Evolutionary conservation across 148 eudicot genomes (phyloP).

Genomic region (Rhododendron ovatum): DNA sequence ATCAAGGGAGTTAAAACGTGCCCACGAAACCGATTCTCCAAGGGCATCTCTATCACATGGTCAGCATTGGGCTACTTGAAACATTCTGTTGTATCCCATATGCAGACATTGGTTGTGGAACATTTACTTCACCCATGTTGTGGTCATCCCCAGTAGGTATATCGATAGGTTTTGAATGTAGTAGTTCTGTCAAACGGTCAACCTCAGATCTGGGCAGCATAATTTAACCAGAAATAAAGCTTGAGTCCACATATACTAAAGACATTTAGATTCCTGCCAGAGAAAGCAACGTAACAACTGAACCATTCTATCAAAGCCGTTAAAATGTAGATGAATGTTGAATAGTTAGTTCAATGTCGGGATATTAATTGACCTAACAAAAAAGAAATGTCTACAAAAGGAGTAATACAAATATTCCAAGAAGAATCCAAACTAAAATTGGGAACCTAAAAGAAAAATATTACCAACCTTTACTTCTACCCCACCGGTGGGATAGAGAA

Average conservation of each 20-base stretch:
- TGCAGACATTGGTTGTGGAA: constrained; percentile 21
- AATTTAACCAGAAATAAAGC: constrained; percentile 1
- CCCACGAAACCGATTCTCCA: constrained; percentile 22
- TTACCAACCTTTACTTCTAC: background rate
- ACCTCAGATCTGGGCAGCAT: constrained; percentile 56
- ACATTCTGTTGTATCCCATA: constrained; percentile 18
- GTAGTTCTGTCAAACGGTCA: constrained; percentile 52
- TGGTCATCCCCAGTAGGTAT: constrained; percentile 22
- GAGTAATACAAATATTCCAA: background rate
- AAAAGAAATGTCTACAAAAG: background rate
- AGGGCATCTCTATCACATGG: constrained; percentile 19
- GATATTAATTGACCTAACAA: background rate
- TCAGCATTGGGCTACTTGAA: constrained; percentile 14
- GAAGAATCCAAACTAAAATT: background rate
- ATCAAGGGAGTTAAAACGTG: constrained; percentile 32
- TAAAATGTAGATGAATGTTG: background rate
- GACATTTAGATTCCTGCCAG: background rate
- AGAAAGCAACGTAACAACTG: background rate
- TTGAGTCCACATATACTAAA: background rate
- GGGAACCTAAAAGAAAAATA: background rate
- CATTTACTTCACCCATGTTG: constrained; percentile 24
- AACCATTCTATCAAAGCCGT: background rate
- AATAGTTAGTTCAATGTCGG: background rate
- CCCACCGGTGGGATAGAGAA: background rate
- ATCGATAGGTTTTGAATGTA: constrained; percentile 50